phyloP scores from a whole-genome alignment of 2,329 filamentous ascomycete genomes.

The Ilyonectria mors-panacis region DNA sequence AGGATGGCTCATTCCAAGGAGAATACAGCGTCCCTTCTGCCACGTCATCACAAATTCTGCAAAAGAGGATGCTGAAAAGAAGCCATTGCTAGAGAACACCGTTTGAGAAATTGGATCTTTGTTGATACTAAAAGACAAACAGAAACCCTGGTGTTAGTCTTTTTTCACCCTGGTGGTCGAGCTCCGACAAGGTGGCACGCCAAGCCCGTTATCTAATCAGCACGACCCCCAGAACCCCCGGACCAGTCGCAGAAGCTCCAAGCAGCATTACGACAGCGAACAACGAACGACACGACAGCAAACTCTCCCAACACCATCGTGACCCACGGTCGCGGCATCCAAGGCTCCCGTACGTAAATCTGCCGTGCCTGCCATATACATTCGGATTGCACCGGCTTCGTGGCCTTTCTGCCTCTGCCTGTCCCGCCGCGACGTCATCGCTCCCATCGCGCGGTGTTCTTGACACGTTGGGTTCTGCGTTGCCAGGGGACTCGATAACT shows the following conservation, averaged over 20 bases:
- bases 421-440: conserved; percentile 37
- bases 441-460: conserved; percentile 37
- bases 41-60: background rate
- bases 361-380: conserved; percentile 2
- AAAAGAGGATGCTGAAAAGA: too few species aligned
- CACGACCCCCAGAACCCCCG: conserved; percentile 24
- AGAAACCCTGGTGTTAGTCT: background rate
- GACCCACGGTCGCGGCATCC: background rate
- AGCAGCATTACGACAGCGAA: background rate
- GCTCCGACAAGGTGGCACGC: conserved; percentile 12
- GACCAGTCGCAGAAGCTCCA: conserved; percentile 33
- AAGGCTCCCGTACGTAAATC: background rate
- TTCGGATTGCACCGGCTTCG: conserved; percentile 4
- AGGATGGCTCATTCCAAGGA: background rate
- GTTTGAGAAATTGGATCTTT: too few species aligned
- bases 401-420: conserved; percentile 15
- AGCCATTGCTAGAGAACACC: too few species aligned
- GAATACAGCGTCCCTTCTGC: background rate
- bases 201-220: conserved; percentile 47
- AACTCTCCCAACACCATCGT: conserved; percentile 14
- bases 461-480: conserved; percentile 45
- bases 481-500: conserved; percentile 25
- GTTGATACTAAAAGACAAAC: background rate
- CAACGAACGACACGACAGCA: conserved; percentile 18
- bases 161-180: background rate